Evolutionary conservation across 345 rosid genomes (phyloP), one percentile per base, ranked within the genome.

Genomic region (Raphanus sativus): DNA sequence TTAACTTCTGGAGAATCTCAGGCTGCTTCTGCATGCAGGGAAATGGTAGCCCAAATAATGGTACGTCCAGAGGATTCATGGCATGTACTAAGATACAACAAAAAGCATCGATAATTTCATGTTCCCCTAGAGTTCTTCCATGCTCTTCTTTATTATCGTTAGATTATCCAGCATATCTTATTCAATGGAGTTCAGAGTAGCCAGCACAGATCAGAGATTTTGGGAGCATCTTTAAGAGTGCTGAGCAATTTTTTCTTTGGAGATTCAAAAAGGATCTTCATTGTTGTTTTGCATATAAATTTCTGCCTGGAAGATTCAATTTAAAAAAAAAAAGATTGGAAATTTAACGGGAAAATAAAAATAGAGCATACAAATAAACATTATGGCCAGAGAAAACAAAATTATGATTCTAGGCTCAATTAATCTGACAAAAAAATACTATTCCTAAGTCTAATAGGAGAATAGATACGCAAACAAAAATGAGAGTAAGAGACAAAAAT

Each of bases 31-130:
- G 96, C 11, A 93, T 93, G 96, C 11, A 93, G 87, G 56, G 83
- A 85, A 79, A 93, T 62, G 26, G 92, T 82, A 1, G 96, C 86
- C 97, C 97, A 90, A 90, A 91, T 90, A 2, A 81, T 87, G 73
- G 86, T 85, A 64, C 91, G 97, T 21, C 88, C 94, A 0, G 96
- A 91, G 66, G 98, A 94, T 83, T 94, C 97, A 63, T 94, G 94
- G 59, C 94, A 93, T 0, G 94, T 96, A 82, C 88, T 90, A 71
- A 94, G 81, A 71, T n/a, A 33, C 5, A 82, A 80, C 33, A 94
- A 24, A 55, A 90, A 69, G n/a, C 55, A 62, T 94, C 94, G 12
- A 94, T 87, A 75, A 91, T 90, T 36, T 91, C 96, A 52, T 90
- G 87, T 0, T 94, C 87, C 0, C 67, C 74, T 71, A 90, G 78